Base-by-base conservation (phyloP, 1,284 basidiomycete species). In the Abortiporus biennis region DNA sequence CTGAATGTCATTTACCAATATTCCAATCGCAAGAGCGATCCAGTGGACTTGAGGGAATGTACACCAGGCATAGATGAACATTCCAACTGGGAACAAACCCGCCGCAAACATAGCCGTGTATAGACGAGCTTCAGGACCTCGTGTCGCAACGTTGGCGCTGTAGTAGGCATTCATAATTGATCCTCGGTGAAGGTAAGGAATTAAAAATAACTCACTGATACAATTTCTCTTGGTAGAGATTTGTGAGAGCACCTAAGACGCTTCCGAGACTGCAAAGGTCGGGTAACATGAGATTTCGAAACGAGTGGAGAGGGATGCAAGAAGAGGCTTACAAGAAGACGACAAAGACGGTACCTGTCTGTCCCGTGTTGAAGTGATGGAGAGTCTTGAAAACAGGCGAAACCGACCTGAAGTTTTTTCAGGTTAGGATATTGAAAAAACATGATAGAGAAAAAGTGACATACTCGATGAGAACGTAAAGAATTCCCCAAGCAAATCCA, bases 401-500 rank as follows among this genome's bases (percentile, higher is more conserved):
- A 19, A 87, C 68, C 0, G 83, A 80, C 49, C 80, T 83, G 48
- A 11, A 23, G 39, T 11, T 36, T 36, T 12, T 15, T 21, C 4
- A 36, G 11, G 45, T 37, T 32, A 17, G 12, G 27, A 29, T 20
- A 34, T 8, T 12, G 15, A 32, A n/a, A n/a, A n/a, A n/a, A n/a
- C n/a, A n/a, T n/a, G n/a, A n/a, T 38, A 22, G 4, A 12, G 27
- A 43, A 36, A 22, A 32, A n/a, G 19, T 32, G 8, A 63, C 73
- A 9, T 49, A 84, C 71, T 80, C 77, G 22, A 90, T 66, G 45
- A 87, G 63, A 45, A 74, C 76, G 56, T 79, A 92, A 36, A 85
- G 60, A 9, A 92, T 73, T 0, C 88, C 88, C 88, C 87, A 92
- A 1, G 74, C 74, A 45, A 86, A 80, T 1, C 82, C 83, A 37